phyloP scores from a whole-genome alignment of 352 stramenopile species.

The Pythium vanterpoolii region DNA sequence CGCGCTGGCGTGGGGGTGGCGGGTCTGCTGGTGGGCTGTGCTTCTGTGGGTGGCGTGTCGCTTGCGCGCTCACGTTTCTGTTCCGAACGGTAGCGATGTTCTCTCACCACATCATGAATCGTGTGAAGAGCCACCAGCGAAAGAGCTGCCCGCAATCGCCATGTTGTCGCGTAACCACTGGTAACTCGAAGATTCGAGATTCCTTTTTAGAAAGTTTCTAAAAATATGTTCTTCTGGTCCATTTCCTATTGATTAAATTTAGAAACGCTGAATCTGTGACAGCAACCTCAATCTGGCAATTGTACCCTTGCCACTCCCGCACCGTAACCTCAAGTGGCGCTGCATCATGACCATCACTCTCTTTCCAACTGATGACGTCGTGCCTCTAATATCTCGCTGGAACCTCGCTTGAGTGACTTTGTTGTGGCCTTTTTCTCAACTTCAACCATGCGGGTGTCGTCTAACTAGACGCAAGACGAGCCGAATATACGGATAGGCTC shows the following conservation, averaged over 20 bases:
- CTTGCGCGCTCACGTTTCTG: slow-evolving; percentile 14
- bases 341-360: slow-evolving; percentile 20
- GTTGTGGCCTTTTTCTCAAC: background rate
- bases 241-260: background rate
- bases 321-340: background rate
- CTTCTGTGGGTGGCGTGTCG: slow-evolving; percentile 9
- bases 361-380: slow-evolving; percentile 9
- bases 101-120: slow-evolving; percentile 12
- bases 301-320: background rate
- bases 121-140: slow-evolving; percentile 2
- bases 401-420: slow-evolving; percentile 6
- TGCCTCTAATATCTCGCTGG: slow-evolving; percentile 5
- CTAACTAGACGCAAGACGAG: no score
- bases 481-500: background rate
- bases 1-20: background rate
- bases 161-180: slow-evolving; percentile 16
- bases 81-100: slow-evolving; percentile 15
- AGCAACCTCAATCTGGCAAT: background rate
- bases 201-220: background rate
- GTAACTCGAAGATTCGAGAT: slow-evolving; percentile 22
- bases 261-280: slow-evolving; percentile 8
- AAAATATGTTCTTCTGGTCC: background rate
- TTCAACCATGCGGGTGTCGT: slow-evolving; percentile 14
- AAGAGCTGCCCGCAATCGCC: slow-evolving; percentile 9
- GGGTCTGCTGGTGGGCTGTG: background rate